Conservation (phyloP, 2,329 filamentous ascomycete genomes). For the Stemphylium beticola region DNA sequence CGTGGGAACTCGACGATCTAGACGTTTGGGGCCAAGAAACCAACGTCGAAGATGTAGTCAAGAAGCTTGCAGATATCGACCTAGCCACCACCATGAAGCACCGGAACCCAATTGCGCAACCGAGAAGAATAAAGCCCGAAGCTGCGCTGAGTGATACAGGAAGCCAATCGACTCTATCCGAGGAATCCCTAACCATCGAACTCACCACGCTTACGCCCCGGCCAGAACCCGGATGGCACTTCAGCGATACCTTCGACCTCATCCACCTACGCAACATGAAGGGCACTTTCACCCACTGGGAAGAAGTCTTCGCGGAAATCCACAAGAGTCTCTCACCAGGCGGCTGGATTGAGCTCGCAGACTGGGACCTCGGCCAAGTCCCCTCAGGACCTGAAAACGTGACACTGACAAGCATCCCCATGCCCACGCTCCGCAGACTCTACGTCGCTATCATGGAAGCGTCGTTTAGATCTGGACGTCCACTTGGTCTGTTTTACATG, state of each 20-base stretch:
- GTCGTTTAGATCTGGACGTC: slow-evolving; percentile 49
- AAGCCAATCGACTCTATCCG: slow-evolving; percentile 21
- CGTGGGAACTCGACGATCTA: slow-evolving; percentile 49
- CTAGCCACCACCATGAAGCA: slow-evolving; percentile 32
- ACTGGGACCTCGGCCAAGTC: slow-evolving; percentile 44
- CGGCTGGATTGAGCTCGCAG: slow-evolving; percentile 56
- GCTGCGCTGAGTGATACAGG: slow-evolving; percentile 3
- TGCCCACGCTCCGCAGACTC: slow-evolving; percentile 37
- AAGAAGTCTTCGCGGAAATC: slow-evolving; percentile 53
- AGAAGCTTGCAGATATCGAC: slow-evolving; percentile 30
- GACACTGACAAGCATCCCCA: slow-evolving; percentile 6
- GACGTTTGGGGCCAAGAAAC: slow-evolving; percentile 43
- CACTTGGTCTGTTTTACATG: slow-evolving; percentile 53
- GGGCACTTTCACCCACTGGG: slow-evolving; percentile 57
- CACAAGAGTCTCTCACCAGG: slow-evolving; percentile 54
- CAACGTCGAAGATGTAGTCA: slow-evolving; percentile 34
- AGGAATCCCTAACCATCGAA: slow-evolving; percentile 31
- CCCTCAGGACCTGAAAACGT: slow-evolving; percentile 7
- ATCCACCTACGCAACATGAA: slow-evolving; percentile 58
- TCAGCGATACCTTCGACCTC: slow-evolving; percentile 56
- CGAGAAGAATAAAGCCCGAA: slow-evolving; percentile 8
- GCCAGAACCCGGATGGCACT: slow-evolving; percentile 52
- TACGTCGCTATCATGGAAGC: slow-evolving; percentile 45
- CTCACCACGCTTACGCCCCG: slow-evolving; percentile 27
- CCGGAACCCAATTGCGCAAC: slow-evolving; percentile 26